phyloP scores from a whole-genome alignment of 345 rosid genomes.

The Syzygium jambos region DNA sequence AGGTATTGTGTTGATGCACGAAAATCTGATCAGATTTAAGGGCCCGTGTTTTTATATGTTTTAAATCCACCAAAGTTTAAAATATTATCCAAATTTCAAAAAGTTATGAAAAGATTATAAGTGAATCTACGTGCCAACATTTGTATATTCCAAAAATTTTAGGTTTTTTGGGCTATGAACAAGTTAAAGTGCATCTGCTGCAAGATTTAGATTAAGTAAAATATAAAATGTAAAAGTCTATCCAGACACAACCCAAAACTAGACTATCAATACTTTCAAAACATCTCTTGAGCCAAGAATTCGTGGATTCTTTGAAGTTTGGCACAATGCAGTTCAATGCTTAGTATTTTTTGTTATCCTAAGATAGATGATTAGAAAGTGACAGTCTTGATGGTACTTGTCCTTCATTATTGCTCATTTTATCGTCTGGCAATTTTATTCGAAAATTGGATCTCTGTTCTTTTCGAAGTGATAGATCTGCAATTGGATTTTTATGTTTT shows the following conservation, averaged over 20 bases:
- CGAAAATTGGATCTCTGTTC: neutral
- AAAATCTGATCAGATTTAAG: neutral
- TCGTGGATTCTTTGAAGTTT: neutral
- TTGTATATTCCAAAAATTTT: neutral
- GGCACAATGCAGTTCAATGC: neutral
- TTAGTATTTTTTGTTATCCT: neutral
- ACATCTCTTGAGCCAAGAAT: neutral
- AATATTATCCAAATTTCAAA: neutral
- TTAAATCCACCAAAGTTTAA: neutral
- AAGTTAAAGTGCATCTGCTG: neutral
- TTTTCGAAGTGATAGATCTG: neutral
- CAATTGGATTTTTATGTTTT: neutral
- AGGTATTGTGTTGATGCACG: constrained; percentile 33
- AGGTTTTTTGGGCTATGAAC: neutral
- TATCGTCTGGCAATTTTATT: neutral
- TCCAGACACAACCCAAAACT: neutral
- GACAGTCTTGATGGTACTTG: neutral
- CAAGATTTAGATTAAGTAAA: neutral
- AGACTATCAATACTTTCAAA: neutral
- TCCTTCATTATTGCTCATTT: neutral
- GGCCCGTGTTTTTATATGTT: neutral
- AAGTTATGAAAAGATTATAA: neutral
- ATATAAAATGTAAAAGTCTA: neutral
- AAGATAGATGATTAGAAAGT: neutral
- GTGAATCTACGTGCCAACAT: neutral